Conservation (phyloP, 345 rosid genomes). For the Eucalyptus sideroxylon region DNA sequence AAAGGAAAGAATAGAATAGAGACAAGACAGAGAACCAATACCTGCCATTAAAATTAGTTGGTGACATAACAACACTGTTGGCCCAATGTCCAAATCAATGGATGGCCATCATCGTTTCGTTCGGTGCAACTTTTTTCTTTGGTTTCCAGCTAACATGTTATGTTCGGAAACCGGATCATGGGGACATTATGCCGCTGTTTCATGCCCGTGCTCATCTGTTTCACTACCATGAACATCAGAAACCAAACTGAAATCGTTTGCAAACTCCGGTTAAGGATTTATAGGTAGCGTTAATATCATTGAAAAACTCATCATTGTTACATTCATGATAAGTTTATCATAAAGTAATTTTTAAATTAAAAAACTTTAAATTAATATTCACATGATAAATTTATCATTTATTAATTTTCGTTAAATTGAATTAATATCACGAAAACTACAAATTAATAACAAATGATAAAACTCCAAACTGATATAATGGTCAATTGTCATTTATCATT, state of each 20-base stretch:
- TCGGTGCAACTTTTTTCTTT: background rate
- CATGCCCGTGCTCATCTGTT: background rate
- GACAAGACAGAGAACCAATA: background rate
- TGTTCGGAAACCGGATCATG: background rate
- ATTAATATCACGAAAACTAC: too few relatives aligned
- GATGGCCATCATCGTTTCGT: background rate
- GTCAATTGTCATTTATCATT: rapidly evolving
- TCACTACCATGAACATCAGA: background rate
- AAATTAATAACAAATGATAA: too few relatives aligned
- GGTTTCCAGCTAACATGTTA: background rate
- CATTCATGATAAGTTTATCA: background rate
- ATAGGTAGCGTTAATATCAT: background rate
- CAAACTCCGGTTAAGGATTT: background rate
- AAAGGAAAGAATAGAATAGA: background rate
- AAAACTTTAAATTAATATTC: rapidly evolving
- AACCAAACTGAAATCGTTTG: background rate
- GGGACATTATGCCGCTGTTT: background rate
- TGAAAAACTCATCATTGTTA: too few relatives aligned
- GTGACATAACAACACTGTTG: background rate
- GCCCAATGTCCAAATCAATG: background rate
- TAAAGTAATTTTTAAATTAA: too few relatives aligned
- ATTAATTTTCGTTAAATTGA: rapidly evolving
- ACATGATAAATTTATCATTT: rapidly evolving
- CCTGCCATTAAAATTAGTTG: background rate
- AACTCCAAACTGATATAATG: rapidly evolving